phyloP scores from a whole-genome alignment of 2,329 filamentous ascomycete genomes.

The Colletotrichum limetticola region DNA sequence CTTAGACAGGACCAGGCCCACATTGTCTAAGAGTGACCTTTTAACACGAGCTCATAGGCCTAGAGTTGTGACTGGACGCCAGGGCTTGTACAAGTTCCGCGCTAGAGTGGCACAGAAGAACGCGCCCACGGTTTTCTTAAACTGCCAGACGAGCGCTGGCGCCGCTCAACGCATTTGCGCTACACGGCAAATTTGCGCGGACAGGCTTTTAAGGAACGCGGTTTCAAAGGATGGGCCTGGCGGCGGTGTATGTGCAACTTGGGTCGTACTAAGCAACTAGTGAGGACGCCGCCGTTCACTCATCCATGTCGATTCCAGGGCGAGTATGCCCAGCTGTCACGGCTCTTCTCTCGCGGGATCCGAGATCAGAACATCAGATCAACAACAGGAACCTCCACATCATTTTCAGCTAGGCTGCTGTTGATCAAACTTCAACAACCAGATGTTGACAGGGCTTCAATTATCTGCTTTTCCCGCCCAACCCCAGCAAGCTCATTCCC shows the following conservation, averaged over 20 bases:
- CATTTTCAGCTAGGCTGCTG: conserved; percentile 24
- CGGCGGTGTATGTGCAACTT: neutral
- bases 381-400: conserved; percentile 26
- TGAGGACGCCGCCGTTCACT: conserved; percentile 11
- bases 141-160: conserved; percentile 5
- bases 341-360: conserved; percentile 14
- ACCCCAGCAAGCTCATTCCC: conserved; percentile 25
- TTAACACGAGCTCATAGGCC: conserved; percentile 20
- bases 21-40: conserved; percentile 27
- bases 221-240: conserved; percentile 23
- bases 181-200: neutral
- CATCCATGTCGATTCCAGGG: conserved; percentile 5
- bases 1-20: conserved; percentile 31
- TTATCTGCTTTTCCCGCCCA: conserved; percentile 12
- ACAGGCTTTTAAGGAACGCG: conserved; percentile 22
- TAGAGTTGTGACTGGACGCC: conserved; percentile 9
- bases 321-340: conserved; percentile 21
- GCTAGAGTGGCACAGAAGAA: conserved; percentile 21
- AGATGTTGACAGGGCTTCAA: conserved; percentile 23
- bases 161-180: conserved; percentile 4
- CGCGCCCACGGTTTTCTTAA: neutral
- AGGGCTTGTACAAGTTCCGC: conserved; percentile 3
- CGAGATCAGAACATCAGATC: conserved; percentile 25
- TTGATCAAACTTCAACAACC: conserved; percentile 29
- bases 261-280: conserved; percentile 10